Evolutionary conservation across 257 asterid genomes (phyloP).

Genomic region (Craterostigma plantagineum): DNA sequence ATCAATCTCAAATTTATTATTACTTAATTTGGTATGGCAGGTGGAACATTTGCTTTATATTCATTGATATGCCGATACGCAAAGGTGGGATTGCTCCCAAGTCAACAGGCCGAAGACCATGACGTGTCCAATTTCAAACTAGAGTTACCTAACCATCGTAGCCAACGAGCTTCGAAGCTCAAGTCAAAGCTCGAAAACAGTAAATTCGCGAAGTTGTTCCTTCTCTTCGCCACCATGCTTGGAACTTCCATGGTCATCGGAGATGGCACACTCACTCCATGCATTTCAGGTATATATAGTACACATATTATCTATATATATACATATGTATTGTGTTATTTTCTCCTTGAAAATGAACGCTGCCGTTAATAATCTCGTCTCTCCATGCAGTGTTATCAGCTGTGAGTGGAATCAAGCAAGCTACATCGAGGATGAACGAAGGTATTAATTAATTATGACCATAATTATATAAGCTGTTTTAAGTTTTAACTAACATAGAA

Average conservation of each 20-base stretch:
- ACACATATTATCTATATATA: too few relatives aligned
- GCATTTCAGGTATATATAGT: slow-evolving; percentile 35
- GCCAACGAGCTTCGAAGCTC: slow-evolving; percentile 18
- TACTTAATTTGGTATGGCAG: slow-evolving; percentile 11
- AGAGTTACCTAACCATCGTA: slow-evolving; percentile 15
- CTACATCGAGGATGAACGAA: slow-evolving; percentile 20
- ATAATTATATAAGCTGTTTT: too few relatives aligned
- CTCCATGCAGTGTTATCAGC: slow-evolving; percentile 34
- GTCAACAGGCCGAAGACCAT: slow-evolving; percentile 26
- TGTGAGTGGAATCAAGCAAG: slow-evolving; percentile 33
- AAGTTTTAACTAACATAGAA: too few relatives aligned
- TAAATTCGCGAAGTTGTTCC: slow-evolving; percentile 13
- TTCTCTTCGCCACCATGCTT: slow-evolving; percentile 38
- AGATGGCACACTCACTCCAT: slow-evolving; percentile 66
- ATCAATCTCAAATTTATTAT: too few relatives aligned
- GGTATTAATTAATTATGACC: slow-evolving; percentile 3
- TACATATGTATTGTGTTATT: too few relatives aligned
- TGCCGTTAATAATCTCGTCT: slow-evolving; percentile 5
- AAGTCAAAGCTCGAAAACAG: slow-evolving; percentile 26
- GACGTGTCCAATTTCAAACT: slow-evolving; percentile 28
- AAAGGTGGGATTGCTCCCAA: slow-evolving; percentile 40
- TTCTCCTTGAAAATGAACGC: too few relatives aligned
- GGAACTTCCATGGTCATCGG: slow-evolving; percentile 89
- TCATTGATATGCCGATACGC: slow-evolving; percentile 49
- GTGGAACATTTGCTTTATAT: slow-evolving; percentile 65